Conservation (phyloP, 768 basidiomycete species). For the Mycena vitilis region DNA sequence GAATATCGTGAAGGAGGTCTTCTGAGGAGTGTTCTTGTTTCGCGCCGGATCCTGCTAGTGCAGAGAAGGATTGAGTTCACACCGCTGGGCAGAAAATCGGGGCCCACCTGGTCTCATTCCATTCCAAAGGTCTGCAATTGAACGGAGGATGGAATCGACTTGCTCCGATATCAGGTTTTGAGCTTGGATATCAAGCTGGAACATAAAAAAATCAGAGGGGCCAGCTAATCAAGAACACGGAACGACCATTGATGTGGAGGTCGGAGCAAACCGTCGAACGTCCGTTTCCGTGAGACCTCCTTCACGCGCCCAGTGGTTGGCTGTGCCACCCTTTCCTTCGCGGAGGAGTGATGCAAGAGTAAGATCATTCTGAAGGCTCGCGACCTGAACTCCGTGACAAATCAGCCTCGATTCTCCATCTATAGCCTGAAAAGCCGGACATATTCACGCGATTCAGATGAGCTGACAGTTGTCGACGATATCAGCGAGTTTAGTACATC, state of each 20-base stretch:
- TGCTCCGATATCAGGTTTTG: constrained; percentile 20
- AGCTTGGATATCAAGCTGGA: constrained; percentile 5
- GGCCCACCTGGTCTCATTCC: constrained; percentile 4
- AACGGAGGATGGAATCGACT: constrained; percentile 10
- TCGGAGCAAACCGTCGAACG: constrained; percentile 14
- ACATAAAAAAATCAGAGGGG: background rate
- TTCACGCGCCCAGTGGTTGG: background rate
- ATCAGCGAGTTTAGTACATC: constrained; percentile 18
- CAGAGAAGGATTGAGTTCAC: background rate
- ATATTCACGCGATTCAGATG: constrained; percentile 17
- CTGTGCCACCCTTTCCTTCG: background rate
- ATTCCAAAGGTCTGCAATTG: constrained; percentile 19
- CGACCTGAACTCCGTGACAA: background rate
- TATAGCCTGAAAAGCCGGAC: background rate
- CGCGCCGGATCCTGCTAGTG: background rate
- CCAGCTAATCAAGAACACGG: too few relatives aligned
- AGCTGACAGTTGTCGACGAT: background rate
- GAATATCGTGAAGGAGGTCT: constrained; percentile 6
- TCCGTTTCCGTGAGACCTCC: constrained; percentile 23
- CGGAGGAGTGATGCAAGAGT: background rate
- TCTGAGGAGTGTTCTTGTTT: background rate
- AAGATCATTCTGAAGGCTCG: background rate
- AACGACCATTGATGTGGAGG: constrained; percentile 7
- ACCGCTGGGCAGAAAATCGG: too few relatives aligned
- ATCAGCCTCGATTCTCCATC: background rate